A percentile compares a stretch with the other conserved stretches of the same genome.
These are phyloP conservation scores for Cyclotella choctawhatcheeana DNA, from an alignment of 108 stramenopile species.

Conservation along the genomic window DNA sequence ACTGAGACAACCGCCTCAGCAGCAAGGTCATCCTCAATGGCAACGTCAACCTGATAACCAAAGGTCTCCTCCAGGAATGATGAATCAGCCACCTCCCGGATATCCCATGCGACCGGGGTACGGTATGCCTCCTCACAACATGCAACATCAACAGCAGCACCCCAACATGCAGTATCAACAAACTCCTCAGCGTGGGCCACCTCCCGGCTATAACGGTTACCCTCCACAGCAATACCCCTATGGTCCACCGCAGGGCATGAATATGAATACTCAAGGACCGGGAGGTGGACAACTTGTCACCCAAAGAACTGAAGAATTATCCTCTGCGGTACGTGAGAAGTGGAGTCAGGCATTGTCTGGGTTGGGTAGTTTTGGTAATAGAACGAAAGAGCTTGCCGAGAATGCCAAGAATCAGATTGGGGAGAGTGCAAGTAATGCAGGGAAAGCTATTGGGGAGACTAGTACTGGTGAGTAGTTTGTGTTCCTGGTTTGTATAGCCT, in stretches of 20 bases:
- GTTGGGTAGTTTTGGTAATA: conserved; percentile 42
- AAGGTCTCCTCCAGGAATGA: too few species aligned
- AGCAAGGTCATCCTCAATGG: conserved; percentile 27
- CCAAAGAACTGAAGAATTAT: conserved; percentile 43
- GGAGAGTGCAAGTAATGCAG: conserved; percentile 45
- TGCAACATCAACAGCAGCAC: conserved; percentile 2
- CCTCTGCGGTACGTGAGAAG: conserved; percentile 42
- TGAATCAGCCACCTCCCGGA: conserved; percentile 19
- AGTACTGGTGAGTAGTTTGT: conserved; percentile 44
- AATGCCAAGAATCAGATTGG: conserved; percentile 49
- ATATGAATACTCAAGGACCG: conserved; percentile 1
- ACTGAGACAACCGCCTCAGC: conserved; percentile 21
- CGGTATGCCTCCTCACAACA: conserved; percentile 25
- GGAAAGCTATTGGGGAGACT: conserved; percentile 49
- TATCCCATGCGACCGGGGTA: conserved; percentile 35
- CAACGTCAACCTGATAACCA: conserved; percentile 15
- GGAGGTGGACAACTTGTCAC: conserved; percentile 44
- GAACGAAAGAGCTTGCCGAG: conserved; percentile 53
- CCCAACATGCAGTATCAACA: conserved; percentile 13
- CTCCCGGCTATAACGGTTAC: conserved; percentile 23
- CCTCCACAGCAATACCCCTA: conserved; percentile 26
- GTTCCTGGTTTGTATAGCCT: not conserved
- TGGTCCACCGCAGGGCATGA: conserved; percentile 3
- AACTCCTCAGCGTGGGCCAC: conserved; percentile 17
- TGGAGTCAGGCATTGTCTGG: conserved; percentile 50